Conservation (phyloP, 108 stramenopile genomes). For the Aurantiochytrium sp. region DNA sequence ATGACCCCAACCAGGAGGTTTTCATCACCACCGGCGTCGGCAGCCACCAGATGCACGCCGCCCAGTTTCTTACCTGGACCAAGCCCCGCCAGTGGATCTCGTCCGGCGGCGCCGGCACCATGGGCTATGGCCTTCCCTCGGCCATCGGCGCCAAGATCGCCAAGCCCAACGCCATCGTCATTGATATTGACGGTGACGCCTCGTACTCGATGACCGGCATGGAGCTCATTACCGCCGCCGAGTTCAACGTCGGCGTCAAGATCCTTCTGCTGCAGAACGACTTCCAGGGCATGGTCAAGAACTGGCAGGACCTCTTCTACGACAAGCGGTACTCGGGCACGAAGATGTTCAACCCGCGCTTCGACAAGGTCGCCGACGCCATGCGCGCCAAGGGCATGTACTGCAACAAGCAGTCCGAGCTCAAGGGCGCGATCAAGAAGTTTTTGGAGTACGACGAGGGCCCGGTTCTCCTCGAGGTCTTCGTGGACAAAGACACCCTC, state of each 20-base stretch:
- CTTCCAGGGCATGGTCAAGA: constrained; percentile 86
- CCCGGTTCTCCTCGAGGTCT: constrained; percentile 80
- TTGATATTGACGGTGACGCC: constrained; percentile 80
- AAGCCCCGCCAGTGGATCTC: constrained; percentile 81
- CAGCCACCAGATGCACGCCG: constrained; percentile 86
- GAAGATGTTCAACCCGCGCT: constrained; percentile 73
- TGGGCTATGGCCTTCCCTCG: constrained; percentile 79
- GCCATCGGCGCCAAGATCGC: constrained; percentile 82
- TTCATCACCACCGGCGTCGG: constrained; percentile 78
- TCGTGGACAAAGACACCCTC: constrained; percentile 55
- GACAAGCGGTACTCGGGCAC: constrained; percentile 76
- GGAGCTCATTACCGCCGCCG: constrained; percentile 79
- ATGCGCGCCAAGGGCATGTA: constrained; percentile 74
- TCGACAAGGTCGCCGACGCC: constrained; percentile 65
- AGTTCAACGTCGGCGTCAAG: constrained; percentile 76
- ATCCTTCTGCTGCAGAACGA: constrained; percentile 83
- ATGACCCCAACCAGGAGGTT: constrained; percentile 63
- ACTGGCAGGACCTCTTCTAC: constrained; percentile 87
- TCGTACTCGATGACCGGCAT: constrained; percentile 88
- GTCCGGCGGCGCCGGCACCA: constrained; percentile 79
- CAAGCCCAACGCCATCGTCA: constrained; percentile 68
- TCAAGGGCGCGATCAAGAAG: constrained; percentile 69
- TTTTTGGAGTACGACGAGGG: constrained; percentile 77
- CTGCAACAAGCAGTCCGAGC: constrained; percentile 67
- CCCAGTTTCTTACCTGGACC: constrained; percentile 86